A percentile compares a stretch with the other conserved stretches of the same genome.
Conservation (phyloP, 768 basidiomycete genomes). For the Boletus speciosus region DNA sequence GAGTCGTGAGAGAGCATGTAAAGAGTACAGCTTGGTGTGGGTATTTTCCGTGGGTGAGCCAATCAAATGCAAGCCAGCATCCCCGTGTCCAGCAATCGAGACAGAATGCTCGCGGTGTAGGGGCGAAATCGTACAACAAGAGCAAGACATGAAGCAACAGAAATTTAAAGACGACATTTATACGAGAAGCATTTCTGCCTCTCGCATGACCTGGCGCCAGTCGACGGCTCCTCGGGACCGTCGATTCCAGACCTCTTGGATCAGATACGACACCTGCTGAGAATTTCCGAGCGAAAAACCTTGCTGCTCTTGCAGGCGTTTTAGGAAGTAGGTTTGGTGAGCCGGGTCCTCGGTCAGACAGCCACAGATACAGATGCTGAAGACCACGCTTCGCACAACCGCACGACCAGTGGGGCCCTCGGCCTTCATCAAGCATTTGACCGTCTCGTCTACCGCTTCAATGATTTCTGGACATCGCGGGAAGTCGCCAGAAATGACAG, state of each 20-base stretch:
- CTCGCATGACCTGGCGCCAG: constrained; percentile 59
- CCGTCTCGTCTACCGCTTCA: constrained; percentile 50
- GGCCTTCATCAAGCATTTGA: constrained; percentile 43
- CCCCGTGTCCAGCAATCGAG: constrained; percentile 21
- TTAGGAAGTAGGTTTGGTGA: constrained; percentile 42
- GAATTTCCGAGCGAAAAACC: constrained; percentile 63
- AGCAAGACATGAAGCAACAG: constrained; percentile 1
- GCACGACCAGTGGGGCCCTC: constrained; percentile 41
- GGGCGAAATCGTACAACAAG: constrained; percentile 9
- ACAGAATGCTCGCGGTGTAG: constrained; percentile 6
- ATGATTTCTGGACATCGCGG: constrained; percentile 64
- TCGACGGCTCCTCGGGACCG: constrained; percentile 41
- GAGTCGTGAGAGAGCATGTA: constrained; percentile 10
- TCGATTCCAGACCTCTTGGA: constrained; percentile 59
- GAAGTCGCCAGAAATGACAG: constrained; percentile 71
- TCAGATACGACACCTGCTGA: constrained; percentile 47
- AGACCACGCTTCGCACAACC: constrained; percentile 75
- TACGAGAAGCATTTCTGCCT: constrained; percentile 57
- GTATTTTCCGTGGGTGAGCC: constrained; percentile 19
- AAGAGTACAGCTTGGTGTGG: constrained; percentile 22
- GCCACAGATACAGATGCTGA: constrained; percentile 71
- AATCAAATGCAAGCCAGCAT: constrained; percentile 12
- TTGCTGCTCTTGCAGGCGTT: constrained; percentile 49
- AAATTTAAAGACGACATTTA: constrained; percentile 26
- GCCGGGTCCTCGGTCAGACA: constrained; percentile 53